Conservation (phyloP, 2,329 filamentous ascomycete genomes). For the Aspergillus pseudoglaucus region DNA sequence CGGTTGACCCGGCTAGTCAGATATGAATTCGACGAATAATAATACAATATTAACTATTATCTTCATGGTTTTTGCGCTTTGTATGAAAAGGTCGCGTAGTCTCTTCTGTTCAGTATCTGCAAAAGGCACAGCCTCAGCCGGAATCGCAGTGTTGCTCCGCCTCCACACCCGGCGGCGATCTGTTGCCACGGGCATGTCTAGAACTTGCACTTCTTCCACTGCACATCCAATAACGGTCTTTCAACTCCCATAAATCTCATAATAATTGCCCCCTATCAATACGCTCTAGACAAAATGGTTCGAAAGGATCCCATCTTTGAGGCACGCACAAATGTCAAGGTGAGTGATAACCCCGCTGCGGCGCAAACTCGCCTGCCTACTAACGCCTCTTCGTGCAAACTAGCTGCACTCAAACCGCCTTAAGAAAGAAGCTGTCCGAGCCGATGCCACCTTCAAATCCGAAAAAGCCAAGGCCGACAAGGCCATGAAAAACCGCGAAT, state of each 20-base stretch:
- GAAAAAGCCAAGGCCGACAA: slow-evolving; percentile 44
- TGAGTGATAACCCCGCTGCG: slow-evolving; percentile 10
- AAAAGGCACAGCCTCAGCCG: background rate
- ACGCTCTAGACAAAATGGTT: slow-evolving; percentile 25
- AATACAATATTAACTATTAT: background rate
- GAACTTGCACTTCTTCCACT: slow-evolving; percentile 4
- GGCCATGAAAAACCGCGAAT: slow-evolving; percentile 43
- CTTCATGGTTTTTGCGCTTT: no score
- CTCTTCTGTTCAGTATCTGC: background rate
- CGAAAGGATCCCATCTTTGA: slow-evolving; percentile 37
- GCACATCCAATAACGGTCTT: background rate
- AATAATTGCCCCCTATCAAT: background rate
- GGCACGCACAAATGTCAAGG: slow-evolving; percentile 38
- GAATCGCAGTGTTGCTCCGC: background rate
- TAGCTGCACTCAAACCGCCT: slow-evolving; percentile 40
- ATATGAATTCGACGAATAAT: background rate
- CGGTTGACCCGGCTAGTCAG: background rate
- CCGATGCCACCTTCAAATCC: slow-evolving; percentile 41
- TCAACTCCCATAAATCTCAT: background rate
- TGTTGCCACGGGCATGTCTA: background rate
- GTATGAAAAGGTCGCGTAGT: no score
- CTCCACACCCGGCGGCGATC: background rate
- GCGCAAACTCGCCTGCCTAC: background rate
- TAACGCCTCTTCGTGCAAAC: background rate
- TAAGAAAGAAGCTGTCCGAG: slow-evolving; percentile 42